Conservation (phyloP, 73 alveolate genomes). For the Paramecium caudatum region DNA sequence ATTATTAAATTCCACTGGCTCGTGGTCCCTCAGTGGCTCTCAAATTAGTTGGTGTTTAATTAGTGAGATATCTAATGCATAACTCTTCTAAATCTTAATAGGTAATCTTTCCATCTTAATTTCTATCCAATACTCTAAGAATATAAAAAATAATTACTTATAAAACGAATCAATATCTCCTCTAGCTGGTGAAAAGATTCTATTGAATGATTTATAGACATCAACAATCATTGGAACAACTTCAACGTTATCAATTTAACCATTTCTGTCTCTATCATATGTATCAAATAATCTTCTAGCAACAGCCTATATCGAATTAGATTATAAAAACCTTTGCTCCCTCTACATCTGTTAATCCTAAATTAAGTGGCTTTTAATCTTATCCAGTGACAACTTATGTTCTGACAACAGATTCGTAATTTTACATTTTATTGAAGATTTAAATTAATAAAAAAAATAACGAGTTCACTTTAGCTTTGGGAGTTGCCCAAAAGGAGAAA, state of each 20-base stretch:
- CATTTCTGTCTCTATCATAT: constrained; percentile 70
- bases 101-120: constrained; percentile 57
- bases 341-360: constrained; percentile 63
- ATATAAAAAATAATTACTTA: not conserved
- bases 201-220: constrained; percentile 66
- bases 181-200: constrained; percentile 62
- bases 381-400: constrained; percentile 40
- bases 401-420: constrained; percentile 57
- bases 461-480: constrained; percentile 64
- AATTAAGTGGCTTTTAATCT: constrained; percentile 44
- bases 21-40: constrained; percentile 55
- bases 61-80: constrained; percentile 53
- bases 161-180: constrained; percentile 67
- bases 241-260: constrained; percentile 63
- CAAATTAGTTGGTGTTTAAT: constrained; percentile 66
- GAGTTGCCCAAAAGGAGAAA: constrained; percentile 64
- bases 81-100: constrained; percentile 59
- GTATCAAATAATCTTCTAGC: constrained; percentile 71
- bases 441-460: constrained; percentile 42
- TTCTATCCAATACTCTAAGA: constrained; percentile 61
- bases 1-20: constrained; percentile 38
- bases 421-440: constrained; percentile 1
- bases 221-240: constrained; percentile 68
- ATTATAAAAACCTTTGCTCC: constrained; percentile 54
- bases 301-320: constrained; percentile 40